Conservation (phyloP, 495 filamentous ascomycete species). For the Tirmania nivea region DNA sequence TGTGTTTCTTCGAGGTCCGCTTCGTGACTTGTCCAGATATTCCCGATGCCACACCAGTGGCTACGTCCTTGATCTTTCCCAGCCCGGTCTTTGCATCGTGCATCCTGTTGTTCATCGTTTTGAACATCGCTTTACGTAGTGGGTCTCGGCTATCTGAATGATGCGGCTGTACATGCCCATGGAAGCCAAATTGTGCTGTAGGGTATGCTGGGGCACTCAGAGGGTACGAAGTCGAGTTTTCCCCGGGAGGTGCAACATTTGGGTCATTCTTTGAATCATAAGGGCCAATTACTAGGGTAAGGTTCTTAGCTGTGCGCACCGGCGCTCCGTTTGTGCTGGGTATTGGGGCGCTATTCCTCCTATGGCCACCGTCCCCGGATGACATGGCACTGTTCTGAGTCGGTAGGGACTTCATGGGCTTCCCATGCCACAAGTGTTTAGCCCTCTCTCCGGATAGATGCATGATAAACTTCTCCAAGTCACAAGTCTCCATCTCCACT, state of each 20-base stretch:
- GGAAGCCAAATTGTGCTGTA: background rate
- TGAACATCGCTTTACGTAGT: constrained; percentile 35
- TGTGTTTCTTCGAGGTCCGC: background rate
- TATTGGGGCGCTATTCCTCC: background rate
- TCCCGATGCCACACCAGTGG: constrained; percentile 25
- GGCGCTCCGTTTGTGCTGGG: background rate
- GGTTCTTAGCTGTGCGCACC: background rate
- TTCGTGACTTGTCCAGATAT: constrained; percentile 22
- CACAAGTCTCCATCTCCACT: constrained; percentile 73
- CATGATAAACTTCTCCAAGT: constrained; percentile 63
- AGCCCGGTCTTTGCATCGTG: constrained; percentile 43
- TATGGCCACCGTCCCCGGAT: background rate
- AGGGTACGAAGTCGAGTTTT: background rate
- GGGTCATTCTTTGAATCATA: background rate
- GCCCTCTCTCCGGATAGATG: constrained; percentile 55
- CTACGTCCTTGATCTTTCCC: constrained; percentile 43
- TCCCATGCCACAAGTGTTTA: constrained; percentile 91
- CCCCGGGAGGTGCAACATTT: background rate
- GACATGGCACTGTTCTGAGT: too few species aligned
- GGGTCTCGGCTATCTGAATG: constrained; percentile 21
- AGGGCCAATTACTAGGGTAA: background rate
- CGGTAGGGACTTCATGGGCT: constrained; percentile 36
- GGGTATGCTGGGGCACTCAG: background rate
- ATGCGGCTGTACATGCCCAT: background rate
- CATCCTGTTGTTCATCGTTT: constrained; percentile 36